A percentile compares a stretch with the other conserved stretches of the same genome.
These are phyloP conservation scores for Gillenia trifoliata DNA, from an alignment of 306 rosid genomes.

Conservation along the genomic window DNA sequence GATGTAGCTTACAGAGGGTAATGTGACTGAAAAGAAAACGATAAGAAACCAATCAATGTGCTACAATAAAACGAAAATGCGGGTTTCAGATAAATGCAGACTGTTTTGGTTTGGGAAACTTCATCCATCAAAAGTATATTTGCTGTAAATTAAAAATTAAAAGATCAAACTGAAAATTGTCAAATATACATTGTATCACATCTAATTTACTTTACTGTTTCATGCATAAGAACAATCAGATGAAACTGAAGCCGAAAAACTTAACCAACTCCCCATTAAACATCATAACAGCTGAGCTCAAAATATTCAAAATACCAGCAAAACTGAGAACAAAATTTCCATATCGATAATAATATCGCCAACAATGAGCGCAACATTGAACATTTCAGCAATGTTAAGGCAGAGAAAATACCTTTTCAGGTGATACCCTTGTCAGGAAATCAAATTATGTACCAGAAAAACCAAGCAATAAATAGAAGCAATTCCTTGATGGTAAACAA, in stretches of 20 bases:
- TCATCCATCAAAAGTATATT: background rate
- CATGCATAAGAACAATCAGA: background rate
- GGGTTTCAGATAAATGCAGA: background rate
- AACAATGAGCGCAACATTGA: background rate
- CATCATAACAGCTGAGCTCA: background rate
- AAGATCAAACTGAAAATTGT: background rate
- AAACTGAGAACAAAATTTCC: background rate
- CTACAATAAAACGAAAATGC: background rate
- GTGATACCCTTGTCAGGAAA: background rate
- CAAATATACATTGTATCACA: background rate
- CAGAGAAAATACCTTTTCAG: background rate
- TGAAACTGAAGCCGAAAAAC: background rate
- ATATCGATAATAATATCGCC: background rate
- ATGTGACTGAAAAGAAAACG: background rate
- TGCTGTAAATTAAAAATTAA: background rate
- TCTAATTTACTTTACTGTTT: background rate
- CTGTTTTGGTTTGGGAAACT: background rate
- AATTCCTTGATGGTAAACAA: background rate
- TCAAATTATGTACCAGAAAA: background rate
- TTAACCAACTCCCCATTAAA: background rate
- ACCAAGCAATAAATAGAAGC: constrained; percentile 1
- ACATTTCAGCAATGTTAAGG: background rate
- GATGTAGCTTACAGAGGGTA: background rate
- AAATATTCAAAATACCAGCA: background rate
- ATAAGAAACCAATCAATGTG: background rate